Base-by-base conservation (phyloP, 2,329 filamentous ascomycete genomes). In the Trematosphaeria pertusa region DNA sequence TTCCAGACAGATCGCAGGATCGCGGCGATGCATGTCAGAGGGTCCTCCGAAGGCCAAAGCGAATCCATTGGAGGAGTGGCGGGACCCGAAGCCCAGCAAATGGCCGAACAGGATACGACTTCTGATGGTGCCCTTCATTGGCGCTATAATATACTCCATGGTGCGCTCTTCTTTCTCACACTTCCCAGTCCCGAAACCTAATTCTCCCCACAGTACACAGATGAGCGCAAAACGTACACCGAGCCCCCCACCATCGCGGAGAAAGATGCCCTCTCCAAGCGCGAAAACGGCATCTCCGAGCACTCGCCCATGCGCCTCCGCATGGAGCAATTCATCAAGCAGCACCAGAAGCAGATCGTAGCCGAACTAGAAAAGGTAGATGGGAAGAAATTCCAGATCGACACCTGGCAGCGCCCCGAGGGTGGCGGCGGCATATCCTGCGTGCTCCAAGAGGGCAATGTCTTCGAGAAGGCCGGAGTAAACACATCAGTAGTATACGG, bases 381-480 rank as follows among this genome's bases (percentile, higher is more conserved):
- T 67, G 92, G 91, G 47, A 85, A 83, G 55, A 82, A 84, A 58
- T 99, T 99, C 78, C 82, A 83, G 49, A 79, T 85, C 49, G 94
- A 99, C 75, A 87, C 87, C 56, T 99, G 94, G 94, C 81, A 85
- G 52, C 86, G 94, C 40, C 87, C 89, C 47, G 87, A 91, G 67
- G 94, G 94, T 43, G 94, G 94, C 32, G 94, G 94, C 45, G 94
- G 94, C 56, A 92, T 93, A 61, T 95, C 91, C 12, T 96, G 92
- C 73, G 92, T 99, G 30, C 79, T 99, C 14, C 94, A 99, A 73
- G 91, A 97, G 57, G 92, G 94, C 59, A 93, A 95, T 53, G 91
- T 97, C 39, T 99, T 99, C 65, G 94, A 99, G 73, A 99, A 99
- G 76, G 94, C 89, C 34, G 94, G 94, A 21, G 91, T 97, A 49